Percentiles rank a stretch among this genome's conserved stretches.
Conservation (phyloP, 2,329 filamentous ascomycete species). For the Westerdykella ornata region DNA sequence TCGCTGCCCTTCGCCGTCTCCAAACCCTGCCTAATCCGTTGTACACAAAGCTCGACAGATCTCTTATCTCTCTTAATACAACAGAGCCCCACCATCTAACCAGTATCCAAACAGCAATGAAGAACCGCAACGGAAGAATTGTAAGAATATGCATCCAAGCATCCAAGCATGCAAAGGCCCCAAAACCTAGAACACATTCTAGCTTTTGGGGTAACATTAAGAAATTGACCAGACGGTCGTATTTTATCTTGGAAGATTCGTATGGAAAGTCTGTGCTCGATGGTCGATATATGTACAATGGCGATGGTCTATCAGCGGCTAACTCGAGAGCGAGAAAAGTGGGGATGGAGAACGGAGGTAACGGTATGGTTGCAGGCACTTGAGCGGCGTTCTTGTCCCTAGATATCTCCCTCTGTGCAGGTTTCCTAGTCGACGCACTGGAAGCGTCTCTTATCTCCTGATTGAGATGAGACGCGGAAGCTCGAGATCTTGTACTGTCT, state of each 20-base stretch:
- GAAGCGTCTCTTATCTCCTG: slow-evolving; percentile 27
- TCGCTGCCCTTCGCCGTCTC: slow-evolving; percentile 51
- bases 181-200: slow-evolving; percentile 80
- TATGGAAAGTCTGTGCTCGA: slow-evolving; percentile 62
- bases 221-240: slow-evolving; percentile 86
- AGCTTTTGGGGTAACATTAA: slow-evolving; percentile 72
- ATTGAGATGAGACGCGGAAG: slow-evolving; percentile 29
- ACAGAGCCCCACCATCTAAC: slow-evolving; percentile 71
- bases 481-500: slow-evolving; percentile 15
- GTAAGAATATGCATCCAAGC: slow-evolving; percentile 97
- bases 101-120: slow-evolving; percentile 71
- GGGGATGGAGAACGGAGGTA: slow-evolving; percentile 57
- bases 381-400: slow-evolving; percentile 33
- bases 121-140: slow-evolving; percentile 82
- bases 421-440: slow-evolving; percentile 19
- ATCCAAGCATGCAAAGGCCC: slow-evolving; percentile 83
- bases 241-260: slow-evolving; percentile 86
- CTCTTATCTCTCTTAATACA: slow-evolving; percentile 62
- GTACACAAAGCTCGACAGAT: slow-evolving; percentile 70
- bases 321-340: slow-evolving; percentile 62
- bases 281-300: slow-evolving; percentile 57
- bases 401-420: slow-evolving; percentile 18
- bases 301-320: slow-evolving; percentile 54
- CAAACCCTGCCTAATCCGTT: slow-evolving; percentile 73
- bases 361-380: slow-evolving; percentile 50